Evolutionary conservation across 192 early-diverging fungal species (phyloP), one percentile per base, ranked within the genome.

Genomic region (Coemansia sp.): DNA sequence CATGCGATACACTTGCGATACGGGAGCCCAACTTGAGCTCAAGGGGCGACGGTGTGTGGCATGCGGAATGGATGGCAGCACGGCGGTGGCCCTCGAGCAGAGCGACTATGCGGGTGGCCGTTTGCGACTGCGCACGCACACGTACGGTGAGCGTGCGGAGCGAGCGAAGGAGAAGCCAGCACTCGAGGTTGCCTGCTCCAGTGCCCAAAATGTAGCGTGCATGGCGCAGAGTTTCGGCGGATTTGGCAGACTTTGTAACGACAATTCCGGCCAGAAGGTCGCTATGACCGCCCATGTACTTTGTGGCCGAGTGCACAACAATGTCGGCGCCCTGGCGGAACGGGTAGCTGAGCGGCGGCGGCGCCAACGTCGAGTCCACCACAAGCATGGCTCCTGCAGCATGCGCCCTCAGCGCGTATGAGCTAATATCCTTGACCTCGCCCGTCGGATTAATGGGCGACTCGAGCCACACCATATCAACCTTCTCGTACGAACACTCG

Each of bases 261-360:
- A 92, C 65, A 2, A 88, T 76, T 15, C 90, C 90, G 10, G 85
- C 88, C 39, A 92, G 69, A 6, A 87, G 66, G 75, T 91, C 90
- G 38, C 77, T 82, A 57, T 92, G 90, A 9, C 90, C 90, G 54
- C 85, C 85, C 23, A 91, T 66, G 64, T 84, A 92, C 80, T 92
- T 92, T 39, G 90, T 89, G 14, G 85, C 67, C 19, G 83, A 84
- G 67, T 92, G 90, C 77, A 91, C 76, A 17, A 88, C 86, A 27
- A 89, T 64, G 57, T 90, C 86, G 29, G 84, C 90, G 15, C 89
- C 89, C 66, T 79, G 71, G 19, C 70, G 69, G 69, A 90, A 78
- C 39, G 80, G 79, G 56, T 82, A 83, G 73, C 83, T 83, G 15
- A 91, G 71, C 6, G 89, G 89, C 5, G 90, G 89, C 5, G 90